Evolutionary conservation across 768 basidiomycete species (phyloP).

Genomic region (Rhodotorula paludigena): DNA sequence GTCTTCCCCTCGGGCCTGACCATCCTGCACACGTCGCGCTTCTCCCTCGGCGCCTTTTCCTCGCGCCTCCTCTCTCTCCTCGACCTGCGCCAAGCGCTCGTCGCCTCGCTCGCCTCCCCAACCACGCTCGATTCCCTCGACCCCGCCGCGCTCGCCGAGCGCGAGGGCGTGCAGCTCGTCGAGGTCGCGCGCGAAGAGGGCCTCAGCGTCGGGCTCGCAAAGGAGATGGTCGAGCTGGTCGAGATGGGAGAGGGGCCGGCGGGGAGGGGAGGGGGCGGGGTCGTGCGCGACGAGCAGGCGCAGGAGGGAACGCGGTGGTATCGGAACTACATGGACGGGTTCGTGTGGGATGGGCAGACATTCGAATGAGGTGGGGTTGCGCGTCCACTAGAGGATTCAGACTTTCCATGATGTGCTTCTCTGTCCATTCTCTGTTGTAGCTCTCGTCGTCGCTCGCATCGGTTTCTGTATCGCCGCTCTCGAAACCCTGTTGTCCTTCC

Average conservation of each 20-base stretch:
- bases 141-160: too few species aligned
- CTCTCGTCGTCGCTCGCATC: too few species aligned
- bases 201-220: conserved; percentile 66
- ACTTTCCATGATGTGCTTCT: too few species aligned
- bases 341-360: conserved; percentile 16
- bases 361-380: neutral
- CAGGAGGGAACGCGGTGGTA: conserved; percentile 41
- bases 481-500: neutral
- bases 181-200: conserved; percentile 58
- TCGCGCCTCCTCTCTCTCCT: conserved; percentile 61
- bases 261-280: neutral
- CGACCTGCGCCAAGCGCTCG: conserved; percentile 18
- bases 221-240: conserved; percentile 70
- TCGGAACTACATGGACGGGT: conserved; percentile 9
- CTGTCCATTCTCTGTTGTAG: too few species aligned
- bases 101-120: conserved; percentile 5
- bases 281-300: conserved; percentile 70
- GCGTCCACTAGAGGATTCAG: too few species aligned
- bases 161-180: neutral
- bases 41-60: conserved; percentile 63
- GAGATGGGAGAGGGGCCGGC: conserved; percentile 58
- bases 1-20: conserved; percentile 62
- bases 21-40: conserved; percentile 79
- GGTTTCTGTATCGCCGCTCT: neutral
- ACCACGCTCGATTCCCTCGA: too few species aligned